Evolutionary conservation across 139 green algal species (phyloP), one percentile per base, ranked within the genome.

Genomic region (Coelastrella sp.): DNA sequence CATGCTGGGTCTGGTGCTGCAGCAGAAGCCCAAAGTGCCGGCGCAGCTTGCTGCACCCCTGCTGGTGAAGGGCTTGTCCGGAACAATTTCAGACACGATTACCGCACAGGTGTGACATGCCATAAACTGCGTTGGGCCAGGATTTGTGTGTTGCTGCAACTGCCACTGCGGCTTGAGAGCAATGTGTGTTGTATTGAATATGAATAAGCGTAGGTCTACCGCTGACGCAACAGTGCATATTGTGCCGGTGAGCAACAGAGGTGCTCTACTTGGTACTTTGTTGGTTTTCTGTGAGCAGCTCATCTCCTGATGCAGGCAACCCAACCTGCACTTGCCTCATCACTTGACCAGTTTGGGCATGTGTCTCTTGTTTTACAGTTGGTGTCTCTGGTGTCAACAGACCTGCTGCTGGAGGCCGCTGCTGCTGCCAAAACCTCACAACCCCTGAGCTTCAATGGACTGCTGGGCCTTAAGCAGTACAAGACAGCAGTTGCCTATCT

Each of bases 381-480:
- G 27, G 24, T 76, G 60, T 20, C 25, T 20, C 7, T 61, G 14
- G 60, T 87, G 22, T 61, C 61, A 35, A 7, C 12, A n/a, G 82
- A 87, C 9, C 25, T n/a, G n/a, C 24, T 75, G n/a, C 14, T 25
- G 11, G 12, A 56, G 9, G 25, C 61, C 58, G 60, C 82, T 78
- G 61, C 82, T 61, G 68, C 68, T 27, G 19, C 17, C 15, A 76
- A 24, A 1, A 10, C 19, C 68, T 19, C 19, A 11, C 10, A 27
- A 76, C 19, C 68, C 8, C 27, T 87, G 61, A 78, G 4, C 7
- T 87, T 87, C 27, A 11, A 60, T 7, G 10, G 63, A 14, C 82
- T 87, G 82, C 82, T 87, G 63, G 14, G 61, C 12, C 1, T 25
- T 11, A 87, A 87, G 63, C 61, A 78, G 82, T 78, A 78, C 82